Percentiles rank a stretch among this genome's conserved stretches.
These are phyloP conservation scores for Pisolithus orientalis DNA, from an alignment of 768 basidiomycete genomes.

Conservation along the genomic window DNA sequence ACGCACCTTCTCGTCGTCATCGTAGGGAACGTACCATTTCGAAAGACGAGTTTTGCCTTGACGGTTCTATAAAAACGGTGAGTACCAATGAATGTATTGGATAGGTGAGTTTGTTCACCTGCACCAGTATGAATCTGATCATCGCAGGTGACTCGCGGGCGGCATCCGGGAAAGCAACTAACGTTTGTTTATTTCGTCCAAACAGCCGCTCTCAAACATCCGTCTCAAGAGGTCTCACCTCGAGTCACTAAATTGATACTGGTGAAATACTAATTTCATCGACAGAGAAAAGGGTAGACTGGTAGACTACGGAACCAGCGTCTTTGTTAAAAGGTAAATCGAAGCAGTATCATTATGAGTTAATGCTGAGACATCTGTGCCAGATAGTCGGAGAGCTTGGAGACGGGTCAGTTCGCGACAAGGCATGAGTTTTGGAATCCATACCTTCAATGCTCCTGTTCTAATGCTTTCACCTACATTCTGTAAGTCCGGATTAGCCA, in stretches of 20 bases:
- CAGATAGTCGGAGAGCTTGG: conserved; percentile 59
- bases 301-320: no score
- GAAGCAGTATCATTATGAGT: conserved; percentile 5
- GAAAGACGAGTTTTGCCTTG: conserved; percentile 97
- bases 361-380: conserved; percentile 57
- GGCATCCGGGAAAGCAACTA: no score
- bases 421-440: conserved; percentile 12
- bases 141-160: conserved; percentile 35
- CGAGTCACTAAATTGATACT: no score
- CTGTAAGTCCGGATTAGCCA: conserved; percentile 86
- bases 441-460: conserved; percentile 75
- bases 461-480: conserved; percentile 75
- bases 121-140: conserved; percentile 97
- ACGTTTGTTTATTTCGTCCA: neutral
- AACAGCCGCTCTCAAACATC: neutral
- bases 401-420: conserved; percentile 1
- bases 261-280: no score
- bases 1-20: conserved; percentile 95
- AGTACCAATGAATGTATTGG: neutral
- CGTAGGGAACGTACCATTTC: conserved; percentile 99
- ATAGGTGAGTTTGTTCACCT: conserved; percentile 44
- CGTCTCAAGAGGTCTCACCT: no score
- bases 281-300: no score
- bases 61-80: conserved; percentile 59
- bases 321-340: no score